phyloP scores from a whole-genome alignment of 768 basidiomycete genomes.

The Xerocomellus intermedius region DNA sequence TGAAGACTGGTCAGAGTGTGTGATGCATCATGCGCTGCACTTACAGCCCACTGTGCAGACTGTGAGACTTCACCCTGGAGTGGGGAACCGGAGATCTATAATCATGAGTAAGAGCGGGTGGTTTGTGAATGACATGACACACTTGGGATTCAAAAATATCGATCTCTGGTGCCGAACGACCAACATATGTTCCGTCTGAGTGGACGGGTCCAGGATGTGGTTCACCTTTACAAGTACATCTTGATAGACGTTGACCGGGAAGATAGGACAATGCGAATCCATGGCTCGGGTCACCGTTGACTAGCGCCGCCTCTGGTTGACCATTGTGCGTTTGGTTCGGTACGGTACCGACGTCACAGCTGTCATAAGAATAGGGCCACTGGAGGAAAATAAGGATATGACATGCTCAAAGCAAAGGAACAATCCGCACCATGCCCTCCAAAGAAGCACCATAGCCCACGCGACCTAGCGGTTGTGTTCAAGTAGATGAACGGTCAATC shows the following conservation, averaged over 20 bases:
- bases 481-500: neutral
- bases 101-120: slow-evolving; percentile 12
- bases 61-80: slow-evolving; percentile 69
- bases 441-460: slow-evolving; percentile 86
- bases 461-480: slow-evolving; percentile 45
- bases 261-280: slow-evolving; percentile 71
- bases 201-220: slow-evolving; percentile 85
- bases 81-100: slow-evolving; percentile 37
- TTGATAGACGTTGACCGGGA: slow-evolving; percentile 81
- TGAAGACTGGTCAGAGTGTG: slow-evolving; percentile 1
- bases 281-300: slow-evolving; percentile 55
- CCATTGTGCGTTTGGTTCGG: slow-evolving; percentile 79
- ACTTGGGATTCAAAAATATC: slow-evolving; percentile 88
- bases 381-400: slow-evolving; percentile 21
- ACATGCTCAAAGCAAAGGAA: neutral
- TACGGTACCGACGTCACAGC: slow-evolving; percentile 91
- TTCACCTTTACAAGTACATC: slow-evolving; percentile 86
- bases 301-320: slow-evolving; percentile 56
- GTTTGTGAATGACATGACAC: slow-evolving; percentile 9
- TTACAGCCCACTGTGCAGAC: slow-evolving; percentile 78
- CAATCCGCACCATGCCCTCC: slow-evolving; percentile 67
- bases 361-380: slow-evolving; percentile 85
- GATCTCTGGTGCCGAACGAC: slow-evolving; percentile 84
- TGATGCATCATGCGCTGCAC: slow-evolving; percentile 22
- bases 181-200: slow-evolving; percentile 73